A percentile compares a stretch with the other conserved stretches of the same genome.
Conservation (phyloP, 805 yeast species). For the Ogataea neopini region DNA sequence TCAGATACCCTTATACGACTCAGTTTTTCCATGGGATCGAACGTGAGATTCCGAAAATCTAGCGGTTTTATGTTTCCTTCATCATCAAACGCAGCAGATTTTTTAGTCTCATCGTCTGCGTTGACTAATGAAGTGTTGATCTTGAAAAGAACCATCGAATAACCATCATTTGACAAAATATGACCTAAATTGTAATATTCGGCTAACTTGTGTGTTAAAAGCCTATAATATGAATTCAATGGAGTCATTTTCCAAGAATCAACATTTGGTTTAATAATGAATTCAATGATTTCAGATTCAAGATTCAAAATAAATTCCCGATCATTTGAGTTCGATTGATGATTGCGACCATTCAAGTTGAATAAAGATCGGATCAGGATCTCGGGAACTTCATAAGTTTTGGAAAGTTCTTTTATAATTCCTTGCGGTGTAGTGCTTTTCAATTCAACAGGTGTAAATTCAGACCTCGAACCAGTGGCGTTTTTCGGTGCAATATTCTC, state of each 20-base stretch:
- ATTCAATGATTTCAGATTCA: slow-evolving; percentile 48
- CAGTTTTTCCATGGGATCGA: slow-evolving; percentile 36
- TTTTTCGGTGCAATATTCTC: background rate
- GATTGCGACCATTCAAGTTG: slow-evolving; percentile 27
- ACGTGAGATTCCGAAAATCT: slow-evolving; percentile 31
- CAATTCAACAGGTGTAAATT: slow-evolving; percentile 21
- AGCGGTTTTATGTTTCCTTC: slow-evolving; percentile 37
- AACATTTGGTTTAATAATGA: slow-evolving; percentile 43
- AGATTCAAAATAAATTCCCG: slow-evolving; percentile 49
- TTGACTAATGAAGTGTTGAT: slow-evolving; percentile 39
- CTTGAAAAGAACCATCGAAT: slow-evolving; percentile 43
- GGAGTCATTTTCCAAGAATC: slow-evolving; percentile 48
- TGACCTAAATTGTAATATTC: slow-evolving; percentile 66
- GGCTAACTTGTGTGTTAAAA: slow-evolving; percentile 69
- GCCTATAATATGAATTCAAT: slow-evolving; percentile 67
- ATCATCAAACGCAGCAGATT: slow-evolving; percentile 32
- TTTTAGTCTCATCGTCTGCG: slow-evolving; percentile 36
- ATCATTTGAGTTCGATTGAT: slow-evolving; percentile 34
- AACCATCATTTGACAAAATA: slow-evolving; percentile 50
- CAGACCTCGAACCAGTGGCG: background rate
- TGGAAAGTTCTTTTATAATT: slow-evolving; percentile 24
- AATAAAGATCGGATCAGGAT: slow-evolving; percentile 34
- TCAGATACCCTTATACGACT: slow-evolving; percentile 32
- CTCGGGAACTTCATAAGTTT: slow-evolving; percentile 29
- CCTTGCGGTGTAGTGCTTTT: slow-evolving; percentile 15